Evolutionary conservation across 139 green algal genomes (phyloP).

Genomic region (Limnomonas spitsbergensis): DNA sequence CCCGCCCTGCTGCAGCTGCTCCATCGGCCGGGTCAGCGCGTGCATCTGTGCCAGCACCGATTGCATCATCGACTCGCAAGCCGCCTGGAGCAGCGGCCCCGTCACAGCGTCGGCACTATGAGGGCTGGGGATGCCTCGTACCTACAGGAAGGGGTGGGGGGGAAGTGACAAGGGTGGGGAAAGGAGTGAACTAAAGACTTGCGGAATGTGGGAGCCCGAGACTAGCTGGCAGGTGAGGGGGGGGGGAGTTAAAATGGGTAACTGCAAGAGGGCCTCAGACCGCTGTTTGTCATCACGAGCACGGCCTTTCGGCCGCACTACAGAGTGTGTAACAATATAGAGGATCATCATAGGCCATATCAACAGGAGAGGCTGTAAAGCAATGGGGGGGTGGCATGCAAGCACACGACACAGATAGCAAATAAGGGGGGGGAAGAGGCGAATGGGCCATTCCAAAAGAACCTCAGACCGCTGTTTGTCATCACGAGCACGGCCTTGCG

Average conservation of each 20-base stretch:
- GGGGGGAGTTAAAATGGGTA: neutral
- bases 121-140: too few relatives aligned
- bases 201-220: neutral
- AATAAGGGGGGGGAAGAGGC: neutral
- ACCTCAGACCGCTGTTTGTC: slow-evolving; percentile 44
- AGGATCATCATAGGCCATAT: slow-evolving; percentile 9
- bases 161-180: neutral
- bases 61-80: slow-evolving; percentile 47
- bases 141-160: neutral
- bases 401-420: too few relatives aligned
- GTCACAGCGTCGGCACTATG: neutral
- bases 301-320: slow-evolving; percentile 12
- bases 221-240: neutral
- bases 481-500: neutral
- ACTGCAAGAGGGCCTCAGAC: slow-evolving; percentile 22
- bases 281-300: slow-evolving; percentile 46
- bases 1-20: slow-evolving; percentile 11
- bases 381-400: neutral
- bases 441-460: neutral
- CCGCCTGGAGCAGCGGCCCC: slow-evolving; percentile 22
- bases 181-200: neutral
- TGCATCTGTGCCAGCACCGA: slow-evolving; percentile 50
- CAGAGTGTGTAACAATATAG: slow-evolving; percentile 30
- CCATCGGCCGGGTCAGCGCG: slow-evolving; percentile 26
- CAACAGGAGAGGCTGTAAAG: neutral